phyloP scores from a whole-genome alignment of 202 grass and related monocot species.

The Zizania palustris region DNA sequence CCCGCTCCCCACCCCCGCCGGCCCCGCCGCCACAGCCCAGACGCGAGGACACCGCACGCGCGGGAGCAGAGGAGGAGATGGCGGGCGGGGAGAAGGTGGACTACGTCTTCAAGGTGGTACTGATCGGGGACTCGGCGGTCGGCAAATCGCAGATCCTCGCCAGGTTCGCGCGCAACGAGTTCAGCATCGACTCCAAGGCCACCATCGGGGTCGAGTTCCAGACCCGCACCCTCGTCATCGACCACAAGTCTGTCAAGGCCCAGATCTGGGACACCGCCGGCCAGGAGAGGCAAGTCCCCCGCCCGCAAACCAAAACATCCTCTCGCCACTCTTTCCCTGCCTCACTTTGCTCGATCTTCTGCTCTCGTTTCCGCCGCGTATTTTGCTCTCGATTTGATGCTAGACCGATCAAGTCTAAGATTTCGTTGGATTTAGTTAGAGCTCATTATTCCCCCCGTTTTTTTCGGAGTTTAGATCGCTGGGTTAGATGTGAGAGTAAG shows the following conservation, averaged over 20 bases:
- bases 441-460: neutral
- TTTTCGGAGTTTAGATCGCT: constrained; percentile 2
- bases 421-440: neutral
- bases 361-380: neutral
- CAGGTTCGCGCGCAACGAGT: constrained; percentile 92
- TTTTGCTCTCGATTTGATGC: neutral
- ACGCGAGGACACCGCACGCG: neutral
- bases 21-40: neutral
- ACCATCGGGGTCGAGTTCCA: constrained; percentile 99
- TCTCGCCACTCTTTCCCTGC: neutral
- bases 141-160: constrained; percentile 97
- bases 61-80: constrained; percentile 8
- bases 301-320: too few species aligned
- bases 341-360: neutral
- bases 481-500: neutral
- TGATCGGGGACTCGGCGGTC: constrained; percentile 94
- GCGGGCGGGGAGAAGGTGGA: constrained; percentile 76
- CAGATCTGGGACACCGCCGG: constrained; percentile 99
- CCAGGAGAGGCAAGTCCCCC: constrained; percentile 54
- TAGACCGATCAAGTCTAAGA: neutral
- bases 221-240: constrained; percentile 84
- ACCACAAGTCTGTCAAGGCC: constrained; percentile 76
- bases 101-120: constrained; percentile 98
- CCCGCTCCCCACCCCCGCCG: constrained; percentile 16
- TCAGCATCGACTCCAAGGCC: constrained; percentile 95